A percentile compares a stretch with the other conserved stretches of the same genome.
These are phyloP conservation scores for Coemansia sp. DNA, from an alignment of 192 early-diverging fungal species.

Conservation along the genomic window DNA sequence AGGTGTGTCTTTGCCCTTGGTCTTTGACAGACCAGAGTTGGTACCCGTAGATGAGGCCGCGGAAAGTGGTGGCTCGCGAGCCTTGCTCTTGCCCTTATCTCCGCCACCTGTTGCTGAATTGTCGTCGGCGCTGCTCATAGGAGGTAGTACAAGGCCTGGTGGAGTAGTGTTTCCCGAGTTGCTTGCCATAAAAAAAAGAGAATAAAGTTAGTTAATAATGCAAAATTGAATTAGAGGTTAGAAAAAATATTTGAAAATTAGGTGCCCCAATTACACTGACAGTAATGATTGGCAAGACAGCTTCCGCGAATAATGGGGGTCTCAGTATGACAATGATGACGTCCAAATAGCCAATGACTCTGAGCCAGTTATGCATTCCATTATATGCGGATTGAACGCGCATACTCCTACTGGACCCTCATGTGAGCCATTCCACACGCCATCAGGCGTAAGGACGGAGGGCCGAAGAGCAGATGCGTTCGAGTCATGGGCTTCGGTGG, in stretches of 20 bases:
- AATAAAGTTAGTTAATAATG: conserved; percentile 5
- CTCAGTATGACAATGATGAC: not conserved
- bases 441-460: conserved; percentile 17
- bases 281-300: not conserved
- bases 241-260: not conserved
- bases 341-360: conserved; percentile 42
- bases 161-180: conserved; percentile 11
- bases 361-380: conserved; percentile 47
- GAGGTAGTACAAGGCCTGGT: conserved; percentile 6
- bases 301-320: not conserved
- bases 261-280: not conserved
- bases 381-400: conserved; percentile 42
- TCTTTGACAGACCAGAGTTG: not conserved
- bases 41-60: not conserved
- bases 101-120: conserved; percentile 13
- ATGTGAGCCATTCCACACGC: conserved; percentile 38
- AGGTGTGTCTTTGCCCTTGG: conserved; percentile 29
- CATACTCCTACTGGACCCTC: conserved; percentile 39
- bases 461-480: not conserved
- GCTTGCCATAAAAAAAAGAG: not conserved
- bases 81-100: conserved; percentile 20
- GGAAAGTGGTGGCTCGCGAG: conserved; percentile 17
- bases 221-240: not conserved
- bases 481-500: not conserved
- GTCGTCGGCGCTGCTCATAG: conserved; percentile 1